Evolutionary conservation across 2,329 filamentous ascomycete species (phyloP).

Genomic region (Macrophomina tecta): DNA sequence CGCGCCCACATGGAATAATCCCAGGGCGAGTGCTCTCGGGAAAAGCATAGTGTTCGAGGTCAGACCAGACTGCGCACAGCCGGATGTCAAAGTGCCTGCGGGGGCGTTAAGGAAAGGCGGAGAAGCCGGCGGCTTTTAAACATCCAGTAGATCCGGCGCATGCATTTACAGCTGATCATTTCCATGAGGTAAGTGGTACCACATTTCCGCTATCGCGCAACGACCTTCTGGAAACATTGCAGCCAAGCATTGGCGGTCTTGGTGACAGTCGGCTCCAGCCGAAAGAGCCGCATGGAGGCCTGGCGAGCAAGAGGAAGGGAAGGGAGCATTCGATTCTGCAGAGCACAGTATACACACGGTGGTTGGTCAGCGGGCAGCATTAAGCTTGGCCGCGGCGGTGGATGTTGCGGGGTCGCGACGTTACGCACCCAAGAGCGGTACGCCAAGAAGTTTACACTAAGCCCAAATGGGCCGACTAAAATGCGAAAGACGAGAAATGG

Average conservation of each 20-base stretch:
- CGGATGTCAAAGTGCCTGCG: background rate
- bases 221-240: background rate
- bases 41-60: background rate
- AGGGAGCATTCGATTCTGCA: too few relatives aligned
- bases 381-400: too few relatives aligned
- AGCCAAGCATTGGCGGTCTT: conserved; percentile 16
- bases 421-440: too few relatives aligned
- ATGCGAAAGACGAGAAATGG: too few relatives aligned
- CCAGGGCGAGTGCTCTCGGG: background rate
- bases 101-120: background rate
- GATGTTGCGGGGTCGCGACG: too few relatives aligned
- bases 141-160: background rate
- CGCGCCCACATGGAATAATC: background rate
- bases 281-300: background rate
- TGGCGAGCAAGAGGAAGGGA: too few relatives aligned
- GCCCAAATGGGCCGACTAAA: too few relatives aligned
- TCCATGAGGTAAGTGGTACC: background rate
- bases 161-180: background rate
- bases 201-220: background rate
- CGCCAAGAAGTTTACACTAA: too few relatives aligned
- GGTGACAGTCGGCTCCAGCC: background rate
- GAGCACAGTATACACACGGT: too few relatives aligned
- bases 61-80: background rate
- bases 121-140: background rate
- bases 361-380: too few relatives aligned